Evolutionary conservation across 345 rosid genomes (phyloP).

Genomic region (Syzygium aromaticum): DNA sequence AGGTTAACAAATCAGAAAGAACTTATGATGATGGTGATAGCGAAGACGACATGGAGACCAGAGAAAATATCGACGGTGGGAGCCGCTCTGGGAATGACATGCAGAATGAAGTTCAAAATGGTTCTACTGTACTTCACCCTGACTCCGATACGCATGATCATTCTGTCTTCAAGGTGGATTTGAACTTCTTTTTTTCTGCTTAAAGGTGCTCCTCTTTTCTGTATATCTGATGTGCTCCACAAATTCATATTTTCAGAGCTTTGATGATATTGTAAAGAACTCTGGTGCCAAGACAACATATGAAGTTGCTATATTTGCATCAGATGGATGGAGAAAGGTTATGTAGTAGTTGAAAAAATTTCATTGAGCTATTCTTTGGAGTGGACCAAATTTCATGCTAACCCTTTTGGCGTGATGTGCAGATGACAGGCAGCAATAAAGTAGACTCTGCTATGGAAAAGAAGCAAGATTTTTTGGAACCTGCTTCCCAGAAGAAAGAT

Average conservation of each 20-base stretch:
- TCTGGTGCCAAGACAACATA: slow-evolving; percentile 64
- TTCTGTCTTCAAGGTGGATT: slow-evolving; percentile 35
- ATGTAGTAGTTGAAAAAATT: neutral
- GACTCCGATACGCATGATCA: slow-evolving; percentile 25
- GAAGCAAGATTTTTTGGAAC: slow-evolving; percentile 17
- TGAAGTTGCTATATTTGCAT: slow-evolving; percentile 68
- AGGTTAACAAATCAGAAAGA: slow-evolving; percentile 25
- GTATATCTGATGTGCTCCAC: neutral
- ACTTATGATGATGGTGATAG: slow-evolving; percentile 49
- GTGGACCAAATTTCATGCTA: neutral
- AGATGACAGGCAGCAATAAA: slow-evolving; percentile 16
- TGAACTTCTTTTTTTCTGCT: neutral
- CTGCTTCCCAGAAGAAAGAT: slow-evolving; percentile 17
- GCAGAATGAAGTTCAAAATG: slow-evolving; percentile 16
- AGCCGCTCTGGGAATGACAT: slow-evolving; percentile 11
- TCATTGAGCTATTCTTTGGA: neutral
- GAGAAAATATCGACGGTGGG: slow-evolving; percentile 23
- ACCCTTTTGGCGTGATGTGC: neutral
- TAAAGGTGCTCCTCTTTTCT: neutral
- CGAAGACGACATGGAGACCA: slow-evolving; percentile 43
- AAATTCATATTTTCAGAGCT: slow-evolving; percentile 26
- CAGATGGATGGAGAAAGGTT: slow-evolving; percentile 79
- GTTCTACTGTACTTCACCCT: slow-evolving; percentile 22
- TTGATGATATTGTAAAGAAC: slow-evolving; percentile 31
- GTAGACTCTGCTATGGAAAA: slow-evolving; percentile 15